Base-by-base conservation (phyloP, 1,284 basidiomycete genomes). In the Sporisorium sorghi region DNA sequence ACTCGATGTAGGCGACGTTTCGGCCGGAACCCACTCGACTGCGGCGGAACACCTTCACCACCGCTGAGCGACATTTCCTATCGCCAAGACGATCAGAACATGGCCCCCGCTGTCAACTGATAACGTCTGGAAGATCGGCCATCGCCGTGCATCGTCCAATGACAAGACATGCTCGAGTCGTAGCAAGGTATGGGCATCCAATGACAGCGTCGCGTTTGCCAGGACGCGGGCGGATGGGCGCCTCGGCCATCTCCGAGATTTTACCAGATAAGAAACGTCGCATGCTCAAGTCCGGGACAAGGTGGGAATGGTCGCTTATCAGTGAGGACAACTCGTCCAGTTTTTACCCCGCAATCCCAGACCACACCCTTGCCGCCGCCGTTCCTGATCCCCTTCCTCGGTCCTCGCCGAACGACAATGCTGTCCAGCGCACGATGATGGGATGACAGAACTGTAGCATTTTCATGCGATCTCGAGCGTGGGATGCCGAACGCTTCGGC, bases 191-290 rank as follows among this genome's bases (percentile, higher is more conserved):
- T 10, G 5, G 39, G 64, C 17, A 43, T 3, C 65, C 65, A 68
- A 68, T 58, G 15, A n/a, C 48, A 52, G 30, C 11, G 11, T 11
- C 15, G 21, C 12, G 5, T 46, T 24, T n/a, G n/a, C 6, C 14
- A 40, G 8, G n/a, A n/a, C n/a, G n/a, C 14, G 8, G n/a, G n/a
- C 37, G 19, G 19, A 14, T 17, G 42, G 17, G 2, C 10, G n/a
- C 5, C 9, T 59, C 68, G 68, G 68, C 68, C 26, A 71, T 71
- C 68, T 71, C 68, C 68, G 68, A 65, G 54, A 42, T 35, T 53
- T 64, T 65, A 61, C 65, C 62, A 51, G 52, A 54, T 54, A 54
- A 54, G 52, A 8, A 32, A 3, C 3, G 47, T 66, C n/a, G 9
- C n/a, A n/a, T n/a, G n/a, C n/a, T n/a, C n/a, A n/a, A n/a, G n/a